Base-by-base conservation (phyloP, 2,329 filamentous ascomycete genomes). In the Fusarium hainanense region DNA sequence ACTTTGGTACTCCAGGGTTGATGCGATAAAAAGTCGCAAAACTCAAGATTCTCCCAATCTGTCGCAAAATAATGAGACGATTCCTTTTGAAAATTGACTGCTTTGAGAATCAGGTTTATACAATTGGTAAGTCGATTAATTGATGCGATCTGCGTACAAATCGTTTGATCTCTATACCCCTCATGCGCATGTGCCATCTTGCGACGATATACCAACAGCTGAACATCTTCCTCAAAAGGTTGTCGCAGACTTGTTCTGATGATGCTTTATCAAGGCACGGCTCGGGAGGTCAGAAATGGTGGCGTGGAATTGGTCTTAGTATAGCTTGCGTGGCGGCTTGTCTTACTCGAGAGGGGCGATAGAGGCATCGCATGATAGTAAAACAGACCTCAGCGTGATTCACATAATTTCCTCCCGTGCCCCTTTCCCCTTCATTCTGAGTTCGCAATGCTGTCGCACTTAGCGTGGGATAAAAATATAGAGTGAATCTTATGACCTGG, bases 311-410 rank as follows among this genome's bases (percentile, higher is more conserved):
- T 72, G 69, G 71, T 57, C 64, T 70, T 72, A 72, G 75, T 73
- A 70, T 57, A 70, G 72, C 71, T 74, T 77, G 74, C 66, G 75
- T 77, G 75, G 76, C 74, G 72, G 67, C 44, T 55, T 56, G 62
- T 66, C 43, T 54, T 58, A 37, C 57, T 54, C 49, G 16, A 28
- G 63, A 66, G 76, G 74, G 75, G 73, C 64, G 68, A 64, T 46
- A 41, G 48, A 66, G 42, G 69, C 66, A 60, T 59, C 37, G 56
- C 58, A 68, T 58, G 63, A 71, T 44, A 49, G 56, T 70, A 51
- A 68, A 63, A 67, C 54, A 54, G 55, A 28, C 27, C 50, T 43
- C 54, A 52, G 55, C 23, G 52, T 49, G 47, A 27, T 58, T 32
- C 12, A 59, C 40, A n/a, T 40, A 51, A 41, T 40, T 20, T 55